Conservation (phyloP, 139 green algal species). For the Micromonas pusilla region DNA sequence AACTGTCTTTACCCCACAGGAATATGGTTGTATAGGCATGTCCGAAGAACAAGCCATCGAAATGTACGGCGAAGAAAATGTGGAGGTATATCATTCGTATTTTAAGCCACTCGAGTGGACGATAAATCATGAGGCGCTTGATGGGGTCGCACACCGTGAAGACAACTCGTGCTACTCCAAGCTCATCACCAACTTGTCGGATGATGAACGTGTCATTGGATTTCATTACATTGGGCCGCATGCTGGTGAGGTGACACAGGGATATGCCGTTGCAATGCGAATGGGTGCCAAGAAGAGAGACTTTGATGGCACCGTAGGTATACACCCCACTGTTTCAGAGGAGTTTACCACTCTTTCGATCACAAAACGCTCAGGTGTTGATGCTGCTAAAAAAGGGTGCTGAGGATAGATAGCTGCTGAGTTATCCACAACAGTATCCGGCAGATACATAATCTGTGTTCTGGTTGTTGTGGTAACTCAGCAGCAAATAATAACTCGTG, state of each 20-base stretch:
- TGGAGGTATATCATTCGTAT: slow-evolving; percentile 50
- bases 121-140: slow-evolving; percentile 42
- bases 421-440: too few relatives aligned
- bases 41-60: slow-evolving; percentile 41
- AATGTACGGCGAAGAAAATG: slow-evolving; percentile 41
- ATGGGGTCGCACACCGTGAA: slow-evolving; percentile 22
- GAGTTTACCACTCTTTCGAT: slow-evolving; percentile 46
- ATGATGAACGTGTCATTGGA: slow-evolving; percentile 48
- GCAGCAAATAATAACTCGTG: background rate
- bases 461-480: background rate
- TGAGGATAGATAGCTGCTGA: slow-evolving; percentile 41
- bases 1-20: slow-evolving; percentile 53
- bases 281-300: slow-evolving; percentile 30
- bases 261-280: slow-evolving; percentile 37
- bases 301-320: slow-evolving; percentile 38
- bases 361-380: slow-evolving; percentile 46
- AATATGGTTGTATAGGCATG: slow-evolving; percentile 55
- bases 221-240: slow-evolving; percentile 47
- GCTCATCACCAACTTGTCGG: slow-evolving; percentile 34
- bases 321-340: slow-evolving; percentile 36
- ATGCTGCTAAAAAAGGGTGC: slow-evolving; percentile 45
- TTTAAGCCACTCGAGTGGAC: slow-evolving; percentile 55
- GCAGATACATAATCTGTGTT: too few relatives aligned
- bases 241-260: slow-evolving; percentile 47
- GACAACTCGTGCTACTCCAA: slow-evolving; percentile 43